These are phyloP conservation scores for Endocladia muricata DNA, from an alignment of 31 red algal genomes.

Conservation along the genomic window DNA sequence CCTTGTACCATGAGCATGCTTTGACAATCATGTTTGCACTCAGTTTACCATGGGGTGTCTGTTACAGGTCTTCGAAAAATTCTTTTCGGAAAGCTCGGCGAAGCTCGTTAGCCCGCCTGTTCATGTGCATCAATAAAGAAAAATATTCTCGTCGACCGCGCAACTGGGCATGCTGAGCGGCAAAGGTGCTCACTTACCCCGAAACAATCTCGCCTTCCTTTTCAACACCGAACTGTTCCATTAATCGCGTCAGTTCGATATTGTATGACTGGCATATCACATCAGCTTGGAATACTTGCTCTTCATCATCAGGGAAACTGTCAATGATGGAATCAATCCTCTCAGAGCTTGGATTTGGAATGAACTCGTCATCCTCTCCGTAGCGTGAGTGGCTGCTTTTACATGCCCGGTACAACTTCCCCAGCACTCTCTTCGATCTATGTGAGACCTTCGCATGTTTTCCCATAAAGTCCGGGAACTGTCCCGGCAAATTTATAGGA, in stretches of 20 bases:
- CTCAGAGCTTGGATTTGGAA: background rate
- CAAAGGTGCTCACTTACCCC: slow-evolving; percentile 8
- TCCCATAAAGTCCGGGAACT: slow-evolving; percentile 31
- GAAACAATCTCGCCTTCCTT: slow-evolving; percentile 26
- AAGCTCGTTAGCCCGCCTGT: background rate
- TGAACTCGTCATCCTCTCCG: background rate
- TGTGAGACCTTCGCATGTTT: background rate
- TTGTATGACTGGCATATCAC: background rate
- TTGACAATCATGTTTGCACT: background rate
- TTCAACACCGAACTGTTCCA: slow-evolving; percentile 8
- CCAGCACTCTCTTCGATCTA: slow-evolving; percentile 7
- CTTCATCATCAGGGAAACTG: background rate
- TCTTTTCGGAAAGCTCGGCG: background rate
- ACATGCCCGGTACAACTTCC: slow-evolving; percentile 18
- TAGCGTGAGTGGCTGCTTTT: background rate
- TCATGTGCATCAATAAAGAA: background rate
- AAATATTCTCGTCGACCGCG: background rate
- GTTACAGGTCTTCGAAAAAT: slow-evolving; percentile 1
- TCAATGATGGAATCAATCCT: background rate
- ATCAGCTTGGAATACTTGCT: background rate
- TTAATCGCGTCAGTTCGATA: background rate
- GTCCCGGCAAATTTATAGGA: background rate
- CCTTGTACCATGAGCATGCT: slow-evolving; percentile 23
- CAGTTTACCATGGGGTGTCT: background rate
- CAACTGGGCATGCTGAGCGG: background rate